Conservation (phyloP, 2,329 filamentous ascomycete species). For the Aspergillus neotritici region DNA sequence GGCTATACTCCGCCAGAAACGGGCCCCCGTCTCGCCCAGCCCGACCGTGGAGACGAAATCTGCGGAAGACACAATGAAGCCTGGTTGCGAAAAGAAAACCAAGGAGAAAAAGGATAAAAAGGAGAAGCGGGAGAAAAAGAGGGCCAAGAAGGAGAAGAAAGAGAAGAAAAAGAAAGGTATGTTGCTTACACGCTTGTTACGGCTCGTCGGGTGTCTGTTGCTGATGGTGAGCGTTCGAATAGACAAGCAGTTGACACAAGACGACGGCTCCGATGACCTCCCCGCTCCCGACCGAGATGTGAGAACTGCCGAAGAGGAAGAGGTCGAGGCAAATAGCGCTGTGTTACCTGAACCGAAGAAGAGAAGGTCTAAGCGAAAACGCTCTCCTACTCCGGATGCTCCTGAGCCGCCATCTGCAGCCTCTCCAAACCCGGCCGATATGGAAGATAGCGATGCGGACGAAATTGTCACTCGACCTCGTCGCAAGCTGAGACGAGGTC, state of each 20-base stretch:
- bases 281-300: constrained; percentile 7
- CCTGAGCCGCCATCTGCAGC: constrained; percentile 1
- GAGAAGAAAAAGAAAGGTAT: constrained; percentile 2
- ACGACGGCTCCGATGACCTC: background rate
- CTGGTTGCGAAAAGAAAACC: constrained; percentile 2
- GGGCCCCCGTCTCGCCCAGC: no score
- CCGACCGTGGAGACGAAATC: no score
- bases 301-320: constrained; percentile 9
- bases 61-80: background rate
- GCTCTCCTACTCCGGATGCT: constrained; percentile 6
- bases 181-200: background rate
- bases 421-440: background rate
- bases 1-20: constrained; percentile 8
- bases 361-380: constrained; percentile 14
- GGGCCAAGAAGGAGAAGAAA: background rate
- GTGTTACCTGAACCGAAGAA: background rate
- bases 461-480: constrained; percentile 20
- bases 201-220: background rate
- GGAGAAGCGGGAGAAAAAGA: background rate
- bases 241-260: background rate
- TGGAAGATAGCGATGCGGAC: constrained; percentile 25
- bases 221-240: background rate
- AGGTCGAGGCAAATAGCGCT: no score
- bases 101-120: constrained; percentile 1
- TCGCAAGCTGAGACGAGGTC: constrained; percentile 26